Conservation (phyloP, 805 yeast species). For the Jamesozyma spencerorum region DNA sequence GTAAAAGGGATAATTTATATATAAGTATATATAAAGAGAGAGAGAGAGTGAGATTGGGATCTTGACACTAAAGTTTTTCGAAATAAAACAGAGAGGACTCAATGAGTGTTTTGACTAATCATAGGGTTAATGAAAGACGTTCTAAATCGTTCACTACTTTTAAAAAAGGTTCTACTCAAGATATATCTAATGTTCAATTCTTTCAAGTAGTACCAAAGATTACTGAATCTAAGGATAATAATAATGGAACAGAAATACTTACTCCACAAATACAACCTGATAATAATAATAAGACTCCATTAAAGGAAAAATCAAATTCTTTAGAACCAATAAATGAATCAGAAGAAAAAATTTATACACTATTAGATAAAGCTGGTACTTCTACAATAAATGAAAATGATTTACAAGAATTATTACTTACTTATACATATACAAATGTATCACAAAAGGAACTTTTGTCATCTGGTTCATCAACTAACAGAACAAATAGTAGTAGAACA, state of each 20-base stretch:
- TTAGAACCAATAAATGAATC: slow-evolving; percentile 7
- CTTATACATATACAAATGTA: slow-evolving; percentile 4
- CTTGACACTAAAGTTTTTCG: no score
- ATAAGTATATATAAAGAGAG: no score
- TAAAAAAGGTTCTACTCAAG: slow-evolving; percentile 4
- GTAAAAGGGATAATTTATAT: no score
- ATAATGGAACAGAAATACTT: slow-evolving; percentile 4
- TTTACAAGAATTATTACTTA: slow-evolving; percentile 10
- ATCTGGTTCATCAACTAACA: neutral
- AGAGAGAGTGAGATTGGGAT: no score
- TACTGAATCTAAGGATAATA: neutral
- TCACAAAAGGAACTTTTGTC: neutral
- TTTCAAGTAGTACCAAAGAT: slow-evolving; percentile 1
- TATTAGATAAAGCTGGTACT: slow-evolving; percentile 4
- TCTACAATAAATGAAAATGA: slow-evolving; percentile 11
- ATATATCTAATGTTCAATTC: slow-evolving; percentile 5
- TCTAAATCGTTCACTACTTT: slow-evolving; percentile 12
- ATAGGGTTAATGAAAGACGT: slow-evolving; percentile 7
- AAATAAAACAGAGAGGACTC: no score
- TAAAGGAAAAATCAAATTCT: neutral
- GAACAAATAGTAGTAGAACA: neutral
- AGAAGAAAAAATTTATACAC: slow-evolving; percentile 2
- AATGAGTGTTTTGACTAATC: neutral
- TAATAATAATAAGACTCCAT: no score
- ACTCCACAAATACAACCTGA: no score